Percentiles rank a stretch among this genome's conserved stretches.
Conservation (phyloP, 495 filamentous ascomycete genomes). For the Podospora pseudoanserina region DNA sequence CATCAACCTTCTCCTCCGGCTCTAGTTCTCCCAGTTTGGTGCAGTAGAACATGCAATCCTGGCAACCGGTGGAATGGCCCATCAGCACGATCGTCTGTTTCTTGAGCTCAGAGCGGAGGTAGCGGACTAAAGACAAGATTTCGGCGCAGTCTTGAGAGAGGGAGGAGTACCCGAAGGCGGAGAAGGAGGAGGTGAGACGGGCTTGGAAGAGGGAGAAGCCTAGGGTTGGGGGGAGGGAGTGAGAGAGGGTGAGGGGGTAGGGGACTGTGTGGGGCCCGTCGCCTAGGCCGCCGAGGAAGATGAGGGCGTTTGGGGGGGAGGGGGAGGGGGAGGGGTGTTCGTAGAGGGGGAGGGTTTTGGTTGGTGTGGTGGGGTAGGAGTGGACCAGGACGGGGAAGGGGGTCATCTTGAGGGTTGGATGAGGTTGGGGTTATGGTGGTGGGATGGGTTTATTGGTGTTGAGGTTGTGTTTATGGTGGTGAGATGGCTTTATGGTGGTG, state of each 20-base stretch:
- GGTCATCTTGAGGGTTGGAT: not conserved
- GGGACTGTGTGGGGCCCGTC: slow-evolving; percentile 74
- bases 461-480: not conserved
- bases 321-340: slow-evolving; percentile 9
- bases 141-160: slow-evolving; percentile 71
- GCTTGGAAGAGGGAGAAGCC: slow-evolving; percentile 43
- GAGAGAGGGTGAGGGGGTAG: slow-evolving; percentile 60
- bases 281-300: slow-evolving; percentile 82
- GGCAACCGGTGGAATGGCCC: slow-evolving; percentile 83
- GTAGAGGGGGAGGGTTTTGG: slow-evolving; percentile 13
- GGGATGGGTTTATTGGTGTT: not conserved
- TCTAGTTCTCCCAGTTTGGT: slow-evolving; percentile 16
- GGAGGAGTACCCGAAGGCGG: slow-evolving; percentile 67
- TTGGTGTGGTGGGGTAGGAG: slow-evolving; percentile 8
- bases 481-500: not conserved
- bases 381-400: slow-evolving; percentile 17
- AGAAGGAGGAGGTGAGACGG: slow-evolving; percentile 52
- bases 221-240: slow-evolving; percentile 51
- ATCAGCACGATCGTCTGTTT: slow-evolving; percentile 70
- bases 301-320: slow-evolving; percentile 56
- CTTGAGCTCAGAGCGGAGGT: slow-evolving; percentile 50
- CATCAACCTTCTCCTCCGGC: slow-evolving; percentile 58
- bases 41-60: slow-evolving; percentile 72
- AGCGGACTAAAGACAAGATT: slow-evolving; percentile 65
- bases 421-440: not conserved